Evolutionary conservation across 192 early-diverging fungal species (phyloP), one percentile per base, ranked within the genome.

Genomic region (Coemansia sp.): DNA sequence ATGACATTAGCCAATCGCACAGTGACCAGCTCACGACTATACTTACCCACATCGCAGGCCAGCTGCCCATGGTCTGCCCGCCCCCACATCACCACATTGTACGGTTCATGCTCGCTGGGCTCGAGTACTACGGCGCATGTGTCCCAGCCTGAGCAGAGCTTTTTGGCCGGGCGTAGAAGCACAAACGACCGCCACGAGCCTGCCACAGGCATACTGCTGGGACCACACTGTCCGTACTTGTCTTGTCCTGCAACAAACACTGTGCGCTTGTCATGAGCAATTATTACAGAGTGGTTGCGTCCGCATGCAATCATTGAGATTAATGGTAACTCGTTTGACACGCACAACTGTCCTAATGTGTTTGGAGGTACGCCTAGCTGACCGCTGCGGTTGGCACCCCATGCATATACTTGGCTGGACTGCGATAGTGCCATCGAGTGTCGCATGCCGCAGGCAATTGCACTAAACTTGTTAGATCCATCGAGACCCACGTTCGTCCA

Each of bases 21-120:
- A 19, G 19, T 48, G n/a, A 52, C 57, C 61, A 66, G 38, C 10
- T 54, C 71, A 4, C 65, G 55, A 23, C 26, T 72, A 48, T 14
- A 56, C 0, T 15, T 5, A 20, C 21, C 15, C 9, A 28, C 40
- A 11, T 11, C 42, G 14, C 17, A 50, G 11, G 50, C 87, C 36
- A 91, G 75, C 62, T 94, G 92, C 20, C 85, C 86, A 60, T 90
- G 86, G 64, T 93, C 90, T 19, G 83, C 82, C 17, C 94, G 73
- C 3, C 94, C 94, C 92, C 91, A 93, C 52, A 84, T 78, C 0
- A 72, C 58, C 15, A 89, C 54, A 14, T 50, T 19, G 57, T 57
- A 26, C 69, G 48, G 7, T 74, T 46, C 34, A 40, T 73, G 9
- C 65, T 82, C 47, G 68, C 82, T 48, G 74, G 85, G 55, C 84